Base-by-base conservation (phyloP, 1,139 yeast species). In the Taphrina flavorubra region DNA sequence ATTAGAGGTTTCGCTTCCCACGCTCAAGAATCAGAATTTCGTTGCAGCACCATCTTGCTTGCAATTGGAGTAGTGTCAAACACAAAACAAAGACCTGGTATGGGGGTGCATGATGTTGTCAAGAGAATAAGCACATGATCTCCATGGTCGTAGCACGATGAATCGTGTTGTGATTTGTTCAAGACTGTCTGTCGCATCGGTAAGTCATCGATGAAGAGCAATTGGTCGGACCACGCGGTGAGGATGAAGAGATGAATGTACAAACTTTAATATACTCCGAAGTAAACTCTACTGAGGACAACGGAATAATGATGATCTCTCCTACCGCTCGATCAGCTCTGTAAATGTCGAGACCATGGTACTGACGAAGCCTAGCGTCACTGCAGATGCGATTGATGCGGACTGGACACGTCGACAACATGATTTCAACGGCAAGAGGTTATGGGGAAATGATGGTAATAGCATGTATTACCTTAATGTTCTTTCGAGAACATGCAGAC, bases 391-490 rank as follows among this genome's bases (percentile, higher is more conserved):
- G 31, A 25, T 25, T 4, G 31, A 25, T 4, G 31, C 31, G 11
- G 47, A 7, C 8, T 44, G 6, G 47, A 44, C 47, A 16, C 13
- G 18, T 44, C n/a, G 18, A 44, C 47, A 44, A 44, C 18, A 44
- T 44, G 47, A 14, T 44, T 16, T 34, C 2, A 2, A 4, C 42
- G 2, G 58, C 25, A 18, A 34, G 51, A 34, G 39, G 14, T 3
- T 31, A 25, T 25, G 4, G 62, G 44, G 62, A 58, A 31, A 58
- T 58, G 62, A 58, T 58, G 62, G 42, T 58, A 37, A 36, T 58
- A 58, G 62, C 62, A 58, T 58, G 62, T 58, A 58, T 58, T 58
- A 58, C 62, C 62, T 58, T 37, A 25, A 58, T 58, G 40, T 34
- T 53, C 42, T 49, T n/a, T 31, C 53, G 40, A 36, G 44, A 58